A percentile compares a stretch with the other conserved stretches of the same genome.
Evolutionary conservation across 805 yeast species (phyloP).

Genomic region (Saccharomyces paradoxus): DNA sequence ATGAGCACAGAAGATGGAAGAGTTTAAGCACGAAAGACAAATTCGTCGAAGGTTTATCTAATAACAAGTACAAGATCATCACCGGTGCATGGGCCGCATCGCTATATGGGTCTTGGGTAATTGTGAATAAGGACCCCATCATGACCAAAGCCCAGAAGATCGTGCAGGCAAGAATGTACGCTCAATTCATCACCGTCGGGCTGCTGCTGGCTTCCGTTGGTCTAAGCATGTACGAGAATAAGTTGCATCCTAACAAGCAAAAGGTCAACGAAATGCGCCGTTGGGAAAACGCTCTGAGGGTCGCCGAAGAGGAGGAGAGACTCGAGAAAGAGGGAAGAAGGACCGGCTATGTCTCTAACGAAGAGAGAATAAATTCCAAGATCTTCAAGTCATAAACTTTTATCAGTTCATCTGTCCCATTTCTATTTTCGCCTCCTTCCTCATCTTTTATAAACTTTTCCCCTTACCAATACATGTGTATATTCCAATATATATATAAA

Average conservation of each 20-base stretch:
- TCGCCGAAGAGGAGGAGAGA: conserved; percentile 32
- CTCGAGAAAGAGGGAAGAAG: conserved; percentile 1
- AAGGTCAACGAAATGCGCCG: conserved; percentile 31
- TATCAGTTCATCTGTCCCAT: background rate
- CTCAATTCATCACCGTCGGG: conserved; percentile 72
- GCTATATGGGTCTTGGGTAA: conserved; percentile 68
- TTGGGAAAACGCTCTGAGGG: conserved; percentile 42
- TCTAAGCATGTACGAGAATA: conserved; percentile 55
- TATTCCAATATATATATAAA: background rate
- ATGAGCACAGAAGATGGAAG: conserved; percentile 46
- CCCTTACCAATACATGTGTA: background rate
- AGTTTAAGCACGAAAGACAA: conserved; percentile 42
- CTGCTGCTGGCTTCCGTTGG: conserved; percentile 63
- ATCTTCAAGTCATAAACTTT: conserved; percentile 20
- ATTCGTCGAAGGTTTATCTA: conserved; percentile 39
- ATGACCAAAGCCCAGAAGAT: conserved; percentile 73
- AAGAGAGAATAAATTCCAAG: conserved; percentile 34
- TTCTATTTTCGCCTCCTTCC: too few relatives aligned
- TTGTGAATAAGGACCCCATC: conserved; percentile 63
- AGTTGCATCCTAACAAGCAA: conserved; percentile 38
- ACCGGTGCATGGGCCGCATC: conserved; percentile 75
- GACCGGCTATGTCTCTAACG: conserved; percentile 23
- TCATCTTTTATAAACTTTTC: background rate
- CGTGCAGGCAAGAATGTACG: conserved; percentile 86
- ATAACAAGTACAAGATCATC: conserved; percentile 58